These are phyloP conservation scores for Cyberlindnera bimundalis DNA, from an alignment of 805 yeast genomes.

Conservation along the genomic window DNA sequence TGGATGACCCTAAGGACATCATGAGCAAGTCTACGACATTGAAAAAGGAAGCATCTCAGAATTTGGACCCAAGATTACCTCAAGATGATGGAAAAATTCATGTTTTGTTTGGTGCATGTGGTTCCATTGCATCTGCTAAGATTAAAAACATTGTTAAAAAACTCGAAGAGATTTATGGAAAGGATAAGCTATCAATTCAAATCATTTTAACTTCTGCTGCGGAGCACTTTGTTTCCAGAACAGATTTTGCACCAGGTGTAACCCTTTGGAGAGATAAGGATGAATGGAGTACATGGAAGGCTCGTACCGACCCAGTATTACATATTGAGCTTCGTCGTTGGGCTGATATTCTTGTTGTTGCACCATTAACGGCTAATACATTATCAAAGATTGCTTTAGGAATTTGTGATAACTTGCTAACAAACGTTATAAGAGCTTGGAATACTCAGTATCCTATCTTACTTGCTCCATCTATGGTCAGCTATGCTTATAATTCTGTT, in stretches of 20 bases:
- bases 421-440: conserved; percentile 94
- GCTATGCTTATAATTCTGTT: conserved; percentile 85
- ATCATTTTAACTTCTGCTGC: conserved; percentile 83
- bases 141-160: conserved; percentile 77
- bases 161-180: conserved; percentile 75
- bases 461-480: conserved; percentile 94
- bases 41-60: conserved; percentile 41
- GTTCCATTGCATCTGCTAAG: conserved; percentile 80
- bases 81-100: conserved; percentile 88
- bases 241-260: conserved; percentile 54
- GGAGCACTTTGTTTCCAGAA: conserved; percentile 65
- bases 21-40: background rate
- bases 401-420: conserved; percentile 85
- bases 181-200: conserved; percentile 73
- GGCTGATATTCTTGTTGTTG: conserved; percentile 92
- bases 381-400: conserved; percentile 87
- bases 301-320: conserved; percentile 82
- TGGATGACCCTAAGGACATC: conserved; percentile 7
- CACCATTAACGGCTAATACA: conserved; percentile 95
- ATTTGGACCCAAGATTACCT: conserved; percentile 61
- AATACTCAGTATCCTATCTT: conserved; percentile 85
- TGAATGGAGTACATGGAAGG: conserved; percentile 90
- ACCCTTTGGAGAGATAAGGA: conserved; percentile 91
- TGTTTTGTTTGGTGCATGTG: conserved; percentile 82
- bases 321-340: conserved; percentile 94